phyloP scores from a whole-genome alignment of 805 yeast genomes.

The Saccharomycopsis fodiens region DNA sequence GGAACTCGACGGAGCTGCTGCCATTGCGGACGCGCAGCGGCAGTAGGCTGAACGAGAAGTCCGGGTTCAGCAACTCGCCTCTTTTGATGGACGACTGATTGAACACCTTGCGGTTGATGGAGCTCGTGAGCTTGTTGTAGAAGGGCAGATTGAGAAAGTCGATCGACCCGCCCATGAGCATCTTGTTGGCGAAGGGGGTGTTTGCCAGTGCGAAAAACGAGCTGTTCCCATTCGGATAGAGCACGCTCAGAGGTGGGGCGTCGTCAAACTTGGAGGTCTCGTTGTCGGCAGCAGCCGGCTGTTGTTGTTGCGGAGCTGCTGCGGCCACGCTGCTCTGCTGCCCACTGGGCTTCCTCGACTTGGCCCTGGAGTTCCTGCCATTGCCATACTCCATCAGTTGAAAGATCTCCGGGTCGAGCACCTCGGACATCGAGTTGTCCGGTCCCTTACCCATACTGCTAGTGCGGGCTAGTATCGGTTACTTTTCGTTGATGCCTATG shows the following conservation, averaged over 20 bases:
- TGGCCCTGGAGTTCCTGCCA: background rate
- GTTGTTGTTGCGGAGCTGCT: no score
- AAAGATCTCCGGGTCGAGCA: conserved; percentile 11
- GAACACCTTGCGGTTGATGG: conserved; percentile 5
- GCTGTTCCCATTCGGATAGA: background rate
- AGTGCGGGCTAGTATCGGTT: no score
- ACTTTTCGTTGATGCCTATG: no score
- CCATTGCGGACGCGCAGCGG: background rate
- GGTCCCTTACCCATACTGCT: background rate
- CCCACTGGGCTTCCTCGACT: background rate
- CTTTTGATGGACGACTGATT: background rate
- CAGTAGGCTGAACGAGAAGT: background rate
- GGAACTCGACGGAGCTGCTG: background rate
- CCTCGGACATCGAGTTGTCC: conserved; percentile 14
- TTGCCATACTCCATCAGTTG: conserved; percentile 5
- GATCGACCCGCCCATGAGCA: conserved; percentile 2
- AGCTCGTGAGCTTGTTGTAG: conserved; percentile 8
- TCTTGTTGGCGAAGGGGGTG: conserved; percentile 16
- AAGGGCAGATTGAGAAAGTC: conserved; percentile 12
- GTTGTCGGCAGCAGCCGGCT: background rate
- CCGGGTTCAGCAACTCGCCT: background rate
- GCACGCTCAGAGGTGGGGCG: conserved; percentile 1
- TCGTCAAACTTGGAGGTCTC: background rate
- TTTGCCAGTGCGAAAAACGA: background rate
- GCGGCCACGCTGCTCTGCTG: background rate